Evolutionary conservation across 495 filamentous ascomycete species (phyloP), one percentile per base, ranked within the genome.

Genomic region (Lepraria neglecta): DNA sequence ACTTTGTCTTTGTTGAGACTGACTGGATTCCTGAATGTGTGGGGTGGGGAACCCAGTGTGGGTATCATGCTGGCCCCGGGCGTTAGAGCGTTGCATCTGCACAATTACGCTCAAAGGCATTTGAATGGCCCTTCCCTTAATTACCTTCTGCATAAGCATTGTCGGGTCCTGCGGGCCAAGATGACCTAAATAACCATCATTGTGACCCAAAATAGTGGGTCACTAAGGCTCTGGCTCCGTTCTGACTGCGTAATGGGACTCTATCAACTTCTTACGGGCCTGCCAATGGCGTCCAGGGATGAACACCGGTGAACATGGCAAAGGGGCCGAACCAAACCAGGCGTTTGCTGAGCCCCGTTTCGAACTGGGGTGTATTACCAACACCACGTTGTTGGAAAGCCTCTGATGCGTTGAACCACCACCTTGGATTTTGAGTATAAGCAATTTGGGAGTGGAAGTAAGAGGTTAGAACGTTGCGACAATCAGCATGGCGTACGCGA

Each of bases 71-170:
- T 38, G 11, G 21, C 19, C 50, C 59, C 11, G 30, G 14, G 42
- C 28, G n/a, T 56, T 40, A 61, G 52, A 6, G 30, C 11, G 30
- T 24, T 56, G 21, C 33, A n/a, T 43, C 28, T 61, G 59, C 59
- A 55, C 38, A 43, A 35, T 40, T 56, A 61, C 40, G 51, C 42
- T 47, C 42, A 27, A 28, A 56, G 44, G 24, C 9, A 21, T 42
- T 55, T 33, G 38, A 44, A 43, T 35, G 19, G 27, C 38, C 51
- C 31, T 50, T 56, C 45, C 28, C 38, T 38, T 35, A 55, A 28
- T 46, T 61, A 40, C n/a, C 42, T 61, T 27, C n/a, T 40, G 50
- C 21, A 56, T 44, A 55, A 61, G 52, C 52, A 27, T 56, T 10
- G 24, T 19, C 21, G 27, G 27, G 42, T 24, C 21, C 50, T 47